These are phyloP conservation scores for Neofusicoccum umdonicola DNA, from an alignment of 2,329 filamentous ascomycete species.

Conservation along the genomic window DNA sequence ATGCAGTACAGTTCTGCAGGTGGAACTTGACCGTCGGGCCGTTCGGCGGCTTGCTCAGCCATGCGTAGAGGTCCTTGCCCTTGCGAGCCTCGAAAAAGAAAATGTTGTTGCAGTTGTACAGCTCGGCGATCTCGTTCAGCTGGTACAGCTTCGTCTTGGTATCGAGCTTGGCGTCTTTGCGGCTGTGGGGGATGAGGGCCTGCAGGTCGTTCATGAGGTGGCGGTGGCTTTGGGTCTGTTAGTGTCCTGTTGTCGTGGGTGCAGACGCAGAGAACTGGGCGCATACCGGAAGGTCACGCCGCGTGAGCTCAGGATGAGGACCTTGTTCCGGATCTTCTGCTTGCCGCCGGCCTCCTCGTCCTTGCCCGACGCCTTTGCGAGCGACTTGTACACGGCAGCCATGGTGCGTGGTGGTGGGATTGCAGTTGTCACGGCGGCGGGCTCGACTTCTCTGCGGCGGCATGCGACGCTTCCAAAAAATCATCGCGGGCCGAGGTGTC, in stretches of 20 bases:
- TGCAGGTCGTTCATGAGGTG: constrained; percentile 90
- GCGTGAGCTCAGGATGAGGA: constrained; percentile 87
- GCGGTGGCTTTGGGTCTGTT: constrained; percentile 66
- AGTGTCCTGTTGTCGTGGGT: background rate
- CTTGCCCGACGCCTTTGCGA: constrained; percentile 44
- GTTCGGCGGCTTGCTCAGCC: constrained; percentile 88
- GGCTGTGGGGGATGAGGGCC: constrained; percentile 82
- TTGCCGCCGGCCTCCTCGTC: constrained; percentile 29
- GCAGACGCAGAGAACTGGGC: background rate
- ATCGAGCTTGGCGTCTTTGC: constrained; percentile 95
- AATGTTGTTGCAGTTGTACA: constrained; percentile 93
- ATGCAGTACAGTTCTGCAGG: constrained; percentile 65
- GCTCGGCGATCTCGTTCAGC: constrained; percentile 50
- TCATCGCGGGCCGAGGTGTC: background rate
- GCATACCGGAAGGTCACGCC: constrained; percentile 82
- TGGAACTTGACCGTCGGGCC: constrained; percentile 74
- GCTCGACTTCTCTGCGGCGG: background rate
- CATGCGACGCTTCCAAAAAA: constrained; percentile 3
- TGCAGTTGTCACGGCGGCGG: background rate
- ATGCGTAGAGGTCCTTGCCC: constrained; percentile 89
- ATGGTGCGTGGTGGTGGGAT: constrained; percentile 32
- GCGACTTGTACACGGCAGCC: constrained; percentile 58
- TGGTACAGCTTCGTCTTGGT: constrained; percentile 78
- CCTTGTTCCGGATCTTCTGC: constrained; percentile 54
- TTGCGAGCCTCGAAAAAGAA: constrained; percentile 96